Base-by-base conservation (phyloP, 805 yeast genomes). In the Ogataea parapolymorpha region DNA sequence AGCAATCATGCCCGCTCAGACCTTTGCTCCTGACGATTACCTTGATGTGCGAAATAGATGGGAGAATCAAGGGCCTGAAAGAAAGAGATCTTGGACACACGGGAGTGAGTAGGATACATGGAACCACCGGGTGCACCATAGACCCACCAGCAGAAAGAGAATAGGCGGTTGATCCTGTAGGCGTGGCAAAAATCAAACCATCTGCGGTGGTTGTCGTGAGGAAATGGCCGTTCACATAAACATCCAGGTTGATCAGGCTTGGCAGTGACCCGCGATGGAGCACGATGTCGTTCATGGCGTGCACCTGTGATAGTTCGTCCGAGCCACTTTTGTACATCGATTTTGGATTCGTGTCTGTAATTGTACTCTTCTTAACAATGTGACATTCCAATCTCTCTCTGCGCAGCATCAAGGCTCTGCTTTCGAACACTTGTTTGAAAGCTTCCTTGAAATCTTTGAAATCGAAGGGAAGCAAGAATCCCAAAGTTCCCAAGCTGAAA, bases 141-240 rank as follows among this genome's bases (percentile, higher is more conserved):
- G 95, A 80, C 1, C 98, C 98, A 11, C 98, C 97, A 1, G 95
- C 79, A 22, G 87, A 77, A 38, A 90, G 67, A 0, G 95, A 85
- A 57, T 90, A 90, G 0, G 97, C 96, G 0, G 97, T 90, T 8
- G 95, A 86, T 0, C 98, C 98, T 0, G 97, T 90, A 13, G 98
- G 98, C 0, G 97, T 85, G 3, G 93, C 74, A 33, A 88, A 71
- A 5, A 81, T 77, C 7, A 90, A 74, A 27, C 98, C 98, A 62
- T 91, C 98, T 1, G 95, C 96, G 0, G 91, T 85, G 4, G 96
- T 89, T 39, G 90, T 77, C 6, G 98, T 91, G 39, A 91, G 66
- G 55, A 82, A 84, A 58, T 85, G 82, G 16, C 86, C 88, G 60
- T 90, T 93, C 20, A 90, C 82, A 49, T 72, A 79, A n/a, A 91